A percentile compares a stretch with the other conserved stretches of the same genome.
These are phyloP conservation scores for Myxozyma geophila DNA, from an alignment of 805 yeast species.

Conservation along the genomic window DNA sequence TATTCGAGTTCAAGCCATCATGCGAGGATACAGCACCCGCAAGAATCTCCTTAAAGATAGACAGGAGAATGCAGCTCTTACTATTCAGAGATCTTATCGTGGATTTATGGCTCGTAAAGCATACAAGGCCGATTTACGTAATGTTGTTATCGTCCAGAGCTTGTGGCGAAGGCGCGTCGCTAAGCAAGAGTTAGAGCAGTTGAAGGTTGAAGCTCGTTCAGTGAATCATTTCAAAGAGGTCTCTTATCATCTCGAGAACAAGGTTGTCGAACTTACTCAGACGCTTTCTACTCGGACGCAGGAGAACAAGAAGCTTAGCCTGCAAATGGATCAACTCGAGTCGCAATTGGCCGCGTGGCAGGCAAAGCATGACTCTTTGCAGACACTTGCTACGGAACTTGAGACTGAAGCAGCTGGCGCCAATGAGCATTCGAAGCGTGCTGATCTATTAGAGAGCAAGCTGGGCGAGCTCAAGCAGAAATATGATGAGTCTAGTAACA, in stretches of 20 bases:
- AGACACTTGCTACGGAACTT: conserved; percentile 39
- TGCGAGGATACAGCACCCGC: conserved; percentile 59
- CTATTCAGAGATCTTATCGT: conserved; percentile 75
- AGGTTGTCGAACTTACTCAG: conserved; percentile 95
- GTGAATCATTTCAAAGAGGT: conserved; percentile 89
- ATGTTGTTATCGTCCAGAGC: conserved; percentile 76
- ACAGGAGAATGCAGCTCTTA: conserved; percentile 65
- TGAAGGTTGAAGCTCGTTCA: conserved; percentile 88
- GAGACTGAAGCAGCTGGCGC: conserved; percentile 39
- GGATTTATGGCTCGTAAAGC: conserved; percentile 64
- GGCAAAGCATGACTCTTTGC: conserved; percentile 40
- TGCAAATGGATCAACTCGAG: conserved; percentile 56
- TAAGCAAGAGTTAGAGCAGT: conserved; percentile 58
- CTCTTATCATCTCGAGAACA: conserved; percentile 90
- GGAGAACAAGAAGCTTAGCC: conserved; percentile 74
- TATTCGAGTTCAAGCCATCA: conserved; percentile 59
- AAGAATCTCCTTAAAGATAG: conserved; percentile 54
- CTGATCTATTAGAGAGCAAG: conserved; percentile 30
- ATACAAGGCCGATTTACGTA: conserved; percentile 53
- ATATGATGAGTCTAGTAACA: conserved; percentile 39
- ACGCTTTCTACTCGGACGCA: conserved; percentile 75
- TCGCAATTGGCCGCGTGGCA: conserved; percentile 42
- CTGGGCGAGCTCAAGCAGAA: conserved; percentile 38
- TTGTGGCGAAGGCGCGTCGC: conserved; percentile 79
- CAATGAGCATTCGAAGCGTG: conserved; percentile 27